Base-by-base conservation (phyloP, 257 asterid species). In the Cordia subcordata region DNA sequence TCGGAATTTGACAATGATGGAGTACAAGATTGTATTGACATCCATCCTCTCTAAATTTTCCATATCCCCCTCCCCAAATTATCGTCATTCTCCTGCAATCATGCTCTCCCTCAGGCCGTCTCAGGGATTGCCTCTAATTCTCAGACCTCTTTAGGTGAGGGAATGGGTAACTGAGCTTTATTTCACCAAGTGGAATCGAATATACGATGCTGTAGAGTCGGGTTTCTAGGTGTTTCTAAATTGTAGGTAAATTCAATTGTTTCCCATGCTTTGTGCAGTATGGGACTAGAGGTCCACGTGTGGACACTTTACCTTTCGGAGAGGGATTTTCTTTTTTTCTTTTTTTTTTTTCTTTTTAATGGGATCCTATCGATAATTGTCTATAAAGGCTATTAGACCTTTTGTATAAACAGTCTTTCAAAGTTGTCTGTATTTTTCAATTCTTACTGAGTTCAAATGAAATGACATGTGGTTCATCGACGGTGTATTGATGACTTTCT, bases 41-140 rank as follows among this genome's bases (percentile, higher is more conserved):
- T 56, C 68, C 15, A 82, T 88, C 9, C 85, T 92, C 8, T 62
- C 85, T 4, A 78, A 71, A 53, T 86, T 93, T 61, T 86, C 96
- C 1, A 72, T 93, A 37, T 70, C 88, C 10, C 40, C 85, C 1
- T 86, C 99, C 11, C 94, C 95, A 5, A 68, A 67, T 44, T 93
- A 93, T 62, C 1, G 61, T 13, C 97, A 89, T 15, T 63, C 81
- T 18, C 97, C 96, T 8, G 49, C 87, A 1, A 83, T 79, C 44
- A 55, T 82, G 84, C 86, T 93, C 38, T 84, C 99, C n/a, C 94
- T 86, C 17, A 77, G 97, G 61, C 99, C 99, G 1, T 65, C 55
- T 44, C 78, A 84, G 37, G 99, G 96, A 5, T 50, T 92, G 21
- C 95, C 95, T 11, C 82, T 92, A 40, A 58, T 88, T 21, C 79